Conservation (phyloP, 495 filamentous ascomycete genomes). For the Stereocaulon alpinum region DNA sequence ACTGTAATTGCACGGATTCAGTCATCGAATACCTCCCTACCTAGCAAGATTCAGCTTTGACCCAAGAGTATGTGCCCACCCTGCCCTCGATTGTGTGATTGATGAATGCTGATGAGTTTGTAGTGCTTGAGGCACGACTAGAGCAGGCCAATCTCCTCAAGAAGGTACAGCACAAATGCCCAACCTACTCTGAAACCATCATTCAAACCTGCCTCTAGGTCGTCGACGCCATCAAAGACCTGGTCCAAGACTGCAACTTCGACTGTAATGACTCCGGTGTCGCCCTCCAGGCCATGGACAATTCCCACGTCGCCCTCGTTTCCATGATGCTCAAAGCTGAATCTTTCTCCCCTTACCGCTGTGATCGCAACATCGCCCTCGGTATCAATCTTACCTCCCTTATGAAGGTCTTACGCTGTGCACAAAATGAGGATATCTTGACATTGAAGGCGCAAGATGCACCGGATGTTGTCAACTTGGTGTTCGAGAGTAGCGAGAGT, state of each 20-base stretch:
- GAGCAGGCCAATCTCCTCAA: conserved; percentile 92
- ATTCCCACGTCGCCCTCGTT: conserved; percentile 96
- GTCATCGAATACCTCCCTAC: too few species aligned
- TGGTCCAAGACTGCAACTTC: conserved; percentile 99
- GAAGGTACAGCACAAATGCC: conserved; percentile 51
- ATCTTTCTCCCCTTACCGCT: conserved; percentile 91
- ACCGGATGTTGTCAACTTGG: conserved; percentile 86
- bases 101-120: neutral
- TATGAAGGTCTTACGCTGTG: conserved; percentile 92
- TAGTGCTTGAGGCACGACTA: conserved; percentile 94
- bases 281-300: conserved; percentile 99
- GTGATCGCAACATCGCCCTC: conserved; percentile 96
- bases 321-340: conserved; percentile 98
- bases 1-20: too few species aligned
- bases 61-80: conserved; percentile 3
- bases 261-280: conserved; percentile 99
- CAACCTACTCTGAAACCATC: neutral
- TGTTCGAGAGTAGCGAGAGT: conserved; percentile 84
- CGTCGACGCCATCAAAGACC: conserved; percentile 97
- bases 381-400: conserved; percentile 94
- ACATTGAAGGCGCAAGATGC: conserved; percentile 96
- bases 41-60: neutral
- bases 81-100: neutral
- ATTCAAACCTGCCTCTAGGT: conserved; percentile 38
- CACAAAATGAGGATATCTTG: conserved; percentile 89